Base-by-base conservation (phyloP, 177 flowering plant species). In the Vitis hybrid region DNA sequence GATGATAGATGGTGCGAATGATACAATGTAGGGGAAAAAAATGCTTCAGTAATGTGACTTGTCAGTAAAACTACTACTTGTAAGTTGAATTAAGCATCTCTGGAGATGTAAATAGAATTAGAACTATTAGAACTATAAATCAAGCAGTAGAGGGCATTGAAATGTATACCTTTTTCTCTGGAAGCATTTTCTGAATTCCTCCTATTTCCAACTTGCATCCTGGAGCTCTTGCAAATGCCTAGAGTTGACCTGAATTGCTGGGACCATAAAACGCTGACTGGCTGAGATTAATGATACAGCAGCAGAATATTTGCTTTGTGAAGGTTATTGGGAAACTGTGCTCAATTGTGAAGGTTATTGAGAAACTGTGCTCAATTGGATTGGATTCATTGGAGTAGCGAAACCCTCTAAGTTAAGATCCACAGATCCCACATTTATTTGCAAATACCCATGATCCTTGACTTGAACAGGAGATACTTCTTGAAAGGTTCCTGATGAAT, bases 241-340 rank as follows among this genome's bases (percentile, higher is more conserved):
- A 70, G 72, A 59, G 81, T 83, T 85, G 93, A 66, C 81, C 79
- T 51, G 93, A 86, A 73, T 71, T 80, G 68, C 83, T 76, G 59
- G 90, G 90, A 65, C 87, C 91, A 74, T 91, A 90, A 76, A 81
- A 86, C 13, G 64, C 80, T 85, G 75, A 63, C 88, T 86, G 55
- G 81, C 78, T 65, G 92, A 87, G 50, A 78, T 71, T 32, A 81
- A 81, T 12, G 90, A 86, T 72, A 90, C 85, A 65, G 90, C 93
- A 54, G 88, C 89, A 54, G 96, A 91, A 52, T 93, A 91, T 78
- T 85, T 93, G 71, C 92, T 87, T 66, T 82, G 90, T 8, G 94
- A 88, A 63, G 88, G 88, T 76, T 90, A 92, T 70, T 75, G 82
- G 48, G 90, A 90, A 54, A 75, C 66, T 21, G 76, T 52, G 63